A percentile compares a stretch with the other conserved stretches of the same genome.
Evolutionary conservation across 108 stramenopile species (phyloP).

Genomic region (Schizochytrium sp.): DNA sequence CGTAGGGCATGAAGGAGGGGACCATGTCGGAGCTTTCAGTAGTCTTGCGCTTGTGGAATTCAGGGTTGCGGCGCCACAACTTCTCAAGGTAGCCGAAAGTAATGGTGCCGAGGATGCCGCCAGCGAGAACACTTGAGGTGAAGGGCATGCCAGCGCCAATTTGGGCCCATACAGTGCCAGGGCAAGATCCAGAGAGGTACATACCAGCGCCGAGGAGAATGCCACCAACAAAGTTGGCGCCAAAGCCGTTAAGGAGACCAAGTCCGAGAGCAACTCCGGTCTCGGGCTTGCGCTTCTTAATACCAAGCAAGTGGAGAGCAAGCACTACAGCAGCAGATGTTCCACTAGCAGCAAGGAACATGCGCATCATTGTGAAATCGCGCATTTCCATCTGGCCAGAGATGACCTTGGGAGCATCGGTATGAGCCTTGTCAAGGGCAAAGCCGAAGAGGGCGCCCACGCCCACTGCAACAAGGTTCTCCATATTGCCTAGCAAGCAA

Average conservation of each 20-base stretch:
- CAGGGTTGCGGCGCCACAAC: conserved; percentile 9
- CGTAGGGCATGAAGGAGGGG: background rate
- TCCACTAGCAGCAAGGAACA: conserved; percentile 55
- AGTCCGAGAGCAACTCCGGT: background rate
- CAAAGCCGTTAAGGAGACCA: background rate
- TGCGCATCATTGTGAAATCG: conserved; percentile 51
- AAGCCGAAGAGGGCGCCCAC: conserved; percentile 43
- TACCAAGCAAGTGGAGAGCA: conserved; percentile 4
- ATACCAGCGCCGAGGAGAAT: conserved; percentile 8
- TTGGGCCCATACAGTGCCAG: conserved; percentile 60
- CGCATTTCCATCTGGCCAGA: conserved; percentile 50
- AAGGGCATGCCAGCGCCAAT: conserved; percentile 38
- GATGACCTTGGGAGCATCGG: conserved; percentile 32
- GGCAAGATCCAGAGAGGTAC: conserved; percentile 54
- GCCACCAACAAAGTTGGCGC: conserved; percentile 29
- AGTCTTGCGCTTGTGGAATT: conserved; percentile 34
- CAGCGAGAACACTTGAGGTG: background rate
- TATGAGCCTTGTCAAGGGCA: conserved; percentile 52
- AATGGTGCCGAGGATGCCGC: conserved; percentile 30
- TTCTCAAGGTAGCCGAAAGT: background rate
- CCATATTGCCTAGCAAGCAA: background rate
- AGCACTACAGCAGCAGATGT: conserved; percentile 19
- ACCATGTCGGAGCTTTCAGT: conserved; percentile 13
- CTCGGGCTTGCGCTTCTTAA: conserved; percentile 15
- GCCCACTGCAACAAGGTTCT: conserved; percentile 18